A percentile compares a stretch with the other conserved stretches of the same genome.
Conservation (phyloP, 495 filamentous ascomycete species). For the Penicillium tannophilum region DNA sequence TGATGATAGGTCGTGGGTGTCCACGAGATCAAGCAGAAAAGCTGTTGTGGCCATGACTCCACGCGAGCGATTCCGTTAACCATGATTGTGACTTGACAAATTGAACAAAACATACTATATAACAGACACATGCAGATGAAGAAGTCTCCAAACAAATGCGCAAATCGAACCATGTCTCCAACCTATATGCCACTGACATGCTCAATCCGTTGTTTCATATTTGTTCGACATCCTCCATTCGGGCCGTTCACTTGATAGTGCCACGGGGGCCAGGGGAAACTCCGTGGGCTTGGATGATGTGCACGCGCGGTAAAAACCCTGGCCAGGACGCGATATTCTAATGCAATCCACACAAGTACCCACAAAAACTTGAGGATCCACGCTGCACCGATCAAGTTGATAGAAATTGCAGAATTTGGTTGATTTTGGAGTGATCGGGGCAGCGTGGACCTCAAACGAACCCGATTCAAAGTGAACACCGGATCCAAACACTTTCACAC, state of each 20-base stretch:
- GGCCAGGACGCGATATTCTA: conserved; percentile 6
- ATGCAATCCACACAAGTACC: neutral
- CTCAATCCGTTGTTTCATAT: neutral
- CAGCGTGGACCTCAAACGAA: neutral
- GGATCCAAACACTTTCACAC: too few species aligned
- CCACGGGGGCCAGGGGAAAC: conserved; percentile 13
- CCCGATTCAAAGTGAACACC: too few species aligned
- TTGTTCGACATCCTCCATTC: conserved; percentile 4
- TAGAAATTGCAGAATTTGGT: too few species aligned
- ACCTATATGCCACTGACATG: too few species aligned
- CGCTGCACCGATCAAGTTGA: neutral
- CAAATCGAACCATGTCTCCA: too few species aligned
- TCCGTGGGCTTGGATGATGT: conserved; percentile 6
- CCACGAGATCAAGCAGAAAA: neutral
- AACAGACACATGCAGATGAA: neutral
- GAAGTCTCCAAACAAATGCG: neutral
- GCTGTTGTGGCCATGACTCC: conserved; percentile 1
- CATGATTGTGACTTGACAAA: conserved; percentile 2
- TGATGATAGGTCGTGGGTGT: neutral
- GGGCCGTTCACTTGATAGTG: neutral
- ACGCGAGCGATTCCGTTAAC: neutral
- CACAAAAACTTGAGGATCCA: neutral
- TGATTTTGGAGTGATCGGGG: neutral
- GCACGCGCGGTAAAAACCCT: conserved; percentile 13
- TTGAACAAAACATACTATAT: neutral